These are phyloP conservation scores for Paraconiothyrium brasiliense DNA, from an alignment of 2,329 filamentous ascomycete species.

Conservation along the genomic window DNA sequence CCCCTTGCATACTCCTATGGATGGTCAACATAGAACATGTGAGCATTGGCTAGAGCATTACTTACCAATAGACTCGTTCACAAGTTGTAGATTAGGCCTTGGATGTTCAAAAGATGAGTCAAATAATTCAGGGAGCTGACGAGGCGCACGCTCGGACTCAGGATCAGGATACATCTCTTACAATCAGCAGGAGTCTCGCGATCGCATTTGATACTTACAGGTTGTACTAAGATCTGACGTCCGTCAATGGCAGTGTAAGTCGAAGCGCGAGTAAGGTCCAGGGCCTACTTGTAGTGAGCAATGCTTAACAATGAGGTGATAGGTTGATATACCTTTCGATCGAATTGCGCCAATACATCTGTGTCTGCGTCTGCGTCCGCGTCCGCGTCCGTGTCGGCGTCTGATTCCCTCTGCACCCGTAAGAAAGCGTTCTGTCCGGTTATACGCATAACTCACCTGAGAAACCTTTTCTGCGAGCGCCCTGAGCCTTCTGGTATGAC, in stretches of 20 bases:
- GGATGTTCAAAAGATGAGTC: slow-evolving; percentile 4
- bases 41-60: neutral
- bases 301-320: neutral
- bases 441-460: slow-evolving; percentile 4
- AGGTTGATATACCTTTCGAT: slow-evolving; percentile 16
- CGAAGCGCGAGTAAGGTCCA: neutral
- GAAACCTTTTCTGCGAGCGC: neutral
- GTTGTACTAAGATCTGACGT: slow-evolving; percentile 9
- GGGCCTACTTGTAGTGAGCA: slow-evolving; percentile 8
- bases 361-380: neutral
- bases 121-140: neutral
- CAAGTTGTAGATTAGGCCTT: slow-evolving; percentile 5
- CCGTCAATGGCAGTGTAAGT: slow-evolving; percentile 18
- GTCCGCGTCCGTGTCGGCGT: too few species aligned
- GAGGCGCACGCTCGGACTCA: neutral
- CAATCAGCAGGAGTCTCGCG: neutral
- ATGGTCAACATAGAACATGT: too few species aligned
- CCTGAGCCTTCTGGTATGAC: slow-evolving; percentile 30
- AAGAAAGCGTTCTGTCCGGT: neutral
- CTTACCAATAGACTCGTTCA: slow-evolving; percentile 19
- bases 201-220: slow-evolving; percentile 6
- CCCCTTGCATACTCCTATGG: slow-evolving; percentile 8
- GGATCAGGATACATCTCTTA: slow-evolving; percentile 16
- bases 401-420: neutral
- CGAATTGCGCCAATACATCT: slow-evolving; percentile 14